Conservation (phyloP, 257 asterid genomes). For the Fraxinus excelsior region DNA sequence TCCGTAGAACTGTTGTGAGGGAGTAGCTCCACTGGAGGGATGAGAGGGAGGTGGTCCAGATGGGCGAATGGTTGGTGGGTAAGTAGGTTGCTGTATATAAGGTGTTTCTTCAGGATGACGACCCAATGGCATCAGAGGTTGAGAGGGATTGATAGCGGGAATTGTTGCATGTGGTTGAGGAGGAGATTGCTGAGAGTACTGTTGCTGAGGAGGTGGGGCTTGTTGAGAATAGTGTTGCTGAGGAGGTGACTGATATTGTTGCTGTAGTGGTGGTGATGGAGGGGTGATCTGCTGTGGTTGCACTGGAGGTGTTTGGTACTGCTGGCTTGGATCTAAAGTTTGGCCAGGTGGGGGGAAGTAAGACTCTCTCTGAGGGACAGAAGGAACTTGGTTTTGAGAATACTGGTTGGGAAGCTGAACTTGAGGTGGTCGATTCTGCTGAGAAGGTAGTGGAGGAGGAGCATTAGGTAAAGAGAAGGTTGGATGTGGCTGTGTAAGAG, state of each 20-base stretch:
- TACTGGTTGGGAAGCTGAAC: slow-evolving; percentile 61
- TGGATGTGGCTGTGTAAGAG: slow-evolving; percentile 48
- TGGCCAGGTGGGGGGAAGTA: slow-evolving; percentile 62
- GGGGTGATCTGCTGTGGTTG: slow-evolving; percentile 39
- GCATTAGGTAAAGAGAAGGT: slow-evolving; percentile 48
- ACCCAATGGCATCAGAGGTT: slow-evolving; percentile 52
- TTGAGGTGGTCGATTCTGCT: slow-evolving; percentile 53
- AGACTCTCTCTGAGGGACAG: slow-evolving; percentile 60
- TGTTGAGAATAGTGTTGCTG: slow-evolving; percentile 23
- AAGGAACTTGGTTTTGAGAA: slow-evolving; percentile 52
- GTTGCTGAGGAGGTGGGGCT: slow-evolving; percentile 53
- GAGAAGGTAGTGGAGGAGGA: slow-evolving; percentile 53
- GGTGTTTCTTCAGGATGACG: slow-evolving; percentile 75
- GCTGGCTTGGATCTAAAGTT: slow-evolving; percentile 58
- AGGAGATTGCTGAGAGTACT: slow-evolving; percentile 56
- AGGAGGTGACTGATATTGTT: slow-evolving; percentile 19
- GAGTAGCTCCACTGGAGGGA: slow-evolving; percentile 28
- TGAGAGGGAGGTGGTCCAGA: slow-evolving; percentile 46
- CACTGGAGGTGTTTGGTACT: slow-evolving; percentile 55
- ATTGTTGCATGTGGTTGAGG: slow-evolving; percentile 53
- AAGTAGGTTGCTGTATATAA: slow-evolving; percentile 56
- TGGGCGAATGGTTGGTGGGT: slow-evolving; percentile 50
- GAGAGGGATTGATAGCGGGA: slow-evolving; percentile 44
- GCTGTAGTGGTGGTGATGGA: slow-evolving; percentile 26
- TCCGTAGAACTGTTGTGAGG: slow-evolving; percentile 63